These are phyloP conservation scores for Penicillium sp. DNA, from an alignment of 2,329 filamentous ascomycete genomes.

Conservation along the genomic window DNA sequence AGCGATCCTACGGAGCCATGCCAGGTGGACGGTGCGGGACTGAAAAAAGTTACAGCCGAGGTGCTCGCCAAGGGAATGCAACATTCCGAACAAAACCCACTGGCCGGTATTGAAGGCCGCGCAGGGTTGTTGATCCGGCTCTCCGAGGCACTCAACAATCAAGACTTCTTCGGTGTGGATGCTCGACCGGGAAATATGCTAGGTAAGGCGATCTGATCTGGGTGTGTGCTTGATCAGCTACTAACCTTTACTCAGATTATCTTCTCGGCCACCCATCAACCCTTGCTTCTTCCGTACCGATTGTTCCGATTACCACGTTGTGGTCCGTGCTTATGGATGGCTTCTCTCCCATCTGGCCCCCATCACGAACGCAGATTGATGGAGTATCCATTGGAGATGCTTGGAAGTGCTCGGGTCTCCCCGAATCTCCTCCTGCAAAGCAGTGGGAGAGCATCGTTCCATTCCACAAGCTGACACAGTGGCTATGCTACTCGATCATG, in stretches of 20 bases:
- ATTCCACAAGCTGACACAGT: constrained; percentile 90
- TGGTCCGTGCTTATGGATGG: constrained; percentile 88
- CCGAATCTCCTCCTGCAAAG: constrained; percentile 54
- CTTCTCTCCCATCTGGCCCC: constrained; percentile 77
- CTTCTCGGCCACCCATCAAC: constrained; percentile 86
- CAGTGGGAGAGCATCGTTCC: constrained; percentile 75
- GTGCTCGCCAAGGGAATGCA: constrained; percentile 74
- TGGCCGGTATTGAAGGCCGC: constrained; percentile 77
- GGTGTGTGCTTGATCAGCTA: background rate
- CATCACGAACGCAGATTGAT: constrained; percentile 75
- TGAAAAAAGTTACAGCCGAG: constrained; percentile 65
- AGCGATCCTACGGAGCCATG: constrained; percentile 70
- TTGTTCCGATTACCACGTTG: constrained; percentile 75
- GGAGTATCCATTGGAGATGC: constrained; percentile 83
- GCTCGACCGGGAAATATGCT: constrained; percentile 89
- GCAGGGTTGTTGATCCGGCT: constrained; percentile 69
- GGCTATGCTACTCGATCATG: constrained; percentile 90
- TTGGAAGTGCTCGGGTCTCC: constrained; percentile 82
- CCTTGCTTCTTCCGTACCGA: constrained; percentile 76
- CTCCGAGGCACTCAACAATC: constrained; percentile 65
- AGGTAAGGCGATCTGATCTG: constrained; percentile 52
- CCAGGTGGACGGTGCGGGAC: constrained; percentile 77
- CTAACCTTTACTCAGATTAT: constrained; percentile 54
- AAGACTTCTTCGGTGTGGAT: constrained; percentile 73
- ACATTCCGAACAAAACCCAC: constrained; percentile 66